Base-by-base conservation (phyloP, 208 protist genomes). In the Wallacemonas rigidus region DNA sequence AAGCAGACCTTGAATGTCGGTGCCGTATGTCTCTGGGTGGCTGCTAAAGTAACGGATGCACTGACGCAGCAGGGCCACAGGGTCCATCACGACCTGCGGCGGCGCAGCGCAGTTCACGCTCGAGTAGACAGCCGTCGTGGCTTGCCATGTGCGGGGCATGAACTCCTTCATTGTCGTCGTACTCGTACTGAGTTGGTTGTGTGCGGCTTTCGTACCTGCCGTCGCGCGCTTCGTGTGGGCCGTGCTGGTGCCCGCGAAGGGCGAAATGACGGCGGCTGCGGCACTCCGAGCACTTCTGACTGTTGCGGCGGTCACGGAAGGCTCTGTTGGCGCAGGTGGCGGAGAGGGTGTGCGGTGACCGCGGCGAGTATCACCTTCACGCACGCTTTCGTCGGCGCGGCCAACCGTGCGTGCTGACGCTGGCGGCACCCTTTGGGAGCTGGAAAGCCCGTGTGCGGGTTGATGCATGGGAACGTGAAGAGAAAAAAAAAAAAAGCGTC, bases 21-120 rank as follows among this genome's bases (percentile, higher is more conserved):
- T 82, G 36, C 91, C 91, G 73, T 96, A 96, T 3, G 87, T 56
- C 40, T 96, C 89, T 2, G 91, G 91, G 78, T 92, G 89, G 56
- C 64, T 84, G 69, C 77, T 78, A 51, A 96, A 79, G 79, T 93
- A 88, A 39, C 82, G 75, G 44, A 96, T 85, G 75, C 91, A 96
- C 36, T 84, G 78, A 1, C 90, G 85, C 48, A 96, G 78, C 70
- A 89, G 79, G 38, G 87, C 83, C 1, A 94, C 38, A 3, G 91
- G 91, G 41, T 95, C 91, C 67, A 94, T 89, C 14, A 95, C 79
- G 38, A 81, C 39, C 45, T 70, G 56, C 6, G 56, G 56, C 8
- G 56, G 56, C 6, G 56, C 56, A 15, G 62, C 44, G 47, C 62
- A 14, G 40, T 43, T 35, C 8, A 15, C 26, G 4, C 9, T 15